Evolutionary conservation across 2,329 filamentous ascomycete species (phyloP).

Genomic region (Xylariales sp.): DNA sequence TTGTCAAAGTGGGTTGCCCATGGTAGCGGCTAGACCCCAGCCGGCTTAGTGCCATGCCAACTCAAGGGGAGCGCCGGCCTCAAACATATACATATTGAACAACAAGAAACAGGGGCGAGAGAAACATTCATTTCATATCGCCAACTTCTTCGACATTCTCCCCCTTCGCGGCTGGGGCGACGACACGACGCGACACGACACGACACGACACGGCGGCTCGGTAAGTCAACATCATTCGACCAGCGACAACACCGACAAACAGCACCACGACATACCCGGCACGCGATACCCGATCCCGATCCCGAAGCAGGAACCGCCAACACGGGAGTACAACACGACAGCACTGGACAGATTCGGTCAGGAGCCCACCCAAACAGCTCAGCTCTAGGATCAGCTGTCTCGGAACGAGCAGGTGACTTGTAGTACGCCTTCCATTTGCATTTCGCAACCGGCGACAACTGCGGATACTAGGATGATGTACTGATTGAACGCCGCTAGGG

Average conservation of each 20-base stretch:
- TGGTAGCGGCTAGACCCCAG: constrained; percentile 22
- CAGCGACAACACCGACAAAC: not conserved
- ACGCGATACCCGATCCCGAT: not conserved
- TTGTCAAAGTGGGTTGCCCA: constrained; percentile 12
- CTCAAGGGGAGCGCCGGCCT: constrained; percentile 19
- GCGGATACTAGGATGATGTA: no score
- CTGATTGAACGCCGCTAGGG: not conserved
- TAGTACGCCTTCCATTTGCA: not conserved
- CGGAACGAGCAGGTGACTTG: constrained; percentile 1
- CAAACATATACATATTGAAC: constrained; percentile 1
- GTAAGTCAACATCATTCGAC: constrained; percentile 1
- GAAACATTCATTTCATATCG: constrained; percentile 1
- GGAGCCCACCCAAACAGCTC: not conserved
- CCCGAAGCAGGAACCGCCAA: not conserved
- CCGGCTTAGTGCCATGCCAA: constrained; percentile 14
- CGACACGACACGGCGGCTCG: constrained; percentile 3
- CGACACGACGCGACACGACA: no score
- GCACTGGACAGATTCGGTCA: not conserved
- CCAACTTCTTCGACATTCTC: not conserved
- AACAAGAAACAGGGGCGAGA: constrained; percentile 3
- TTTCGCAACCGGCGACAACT: no score
- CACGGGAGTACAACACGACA: constrained; percentile 1
- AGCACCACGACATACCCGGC: not conserved
- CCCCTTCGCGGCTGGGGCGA: constrained; percentile 4
- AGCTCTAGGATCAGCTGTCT: constrained; percentile 2